These are phyloP conservation scores for Leccinum variicolor DNA, from an alignment of 768 basidiomycete genomes.

Conservation along the genomic window DNA sequence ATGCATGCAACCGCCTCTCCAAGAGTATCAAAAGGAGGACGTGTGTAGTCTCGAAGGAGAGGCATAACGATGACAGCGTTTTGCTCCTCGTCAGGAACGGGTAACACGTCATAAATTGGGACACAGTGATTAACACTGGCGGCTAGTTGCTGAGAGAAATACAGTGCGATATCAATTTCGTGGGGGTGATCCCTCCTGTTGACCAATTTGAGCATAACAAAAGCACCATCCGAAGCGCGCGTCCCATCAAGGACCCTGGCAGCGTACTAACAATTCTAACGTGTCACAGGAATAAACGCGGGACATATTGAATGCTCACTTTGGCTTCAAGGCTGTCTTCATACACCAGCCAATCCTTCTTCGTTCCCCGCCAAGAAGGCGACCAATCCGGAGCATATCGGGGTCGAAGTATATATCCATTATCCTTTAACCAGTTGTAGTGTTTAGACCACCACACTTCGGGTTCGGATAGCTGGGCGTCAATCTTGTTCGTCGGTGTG, in stretches of 20 bases:
- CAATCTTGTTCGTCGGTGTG: background rate
- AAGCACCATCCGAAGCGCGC: conserved; percentile 24
- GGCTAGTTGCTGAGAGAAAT: conserved; percentile 5
- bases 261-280: background rate
- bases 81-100: conserved; percentile 3
- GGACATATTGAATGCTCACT: too few relatives aligned
- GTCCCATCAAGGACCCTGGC: conserved; percentile 27
- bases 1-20: background rate
- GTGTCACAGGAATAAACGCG: too few relatives aligned
- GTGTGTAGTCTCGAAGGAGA: conserved; percentile 19
- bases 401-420: conserved; percentile 11
- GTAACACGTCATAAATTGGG: conserved; percentile 27
- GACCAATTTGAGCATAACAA: conserved; percentile 32
- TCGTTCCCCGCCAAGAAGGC: too few relatives aligned
- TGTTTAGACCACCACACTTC: conserved; percentile 16
- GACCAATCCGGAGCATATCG: too few relatives aligned
- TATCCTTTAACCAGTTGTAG: conserved; percentile 9
- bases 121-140: conserved; percentile 33
- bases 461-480: background rate
- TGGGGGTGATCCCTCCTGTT: conserved; percentile 12
- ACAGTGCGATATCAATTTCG: conserved; percentile 31
- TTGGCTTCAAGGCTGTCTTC: too few relatives aligned
- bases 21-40: background rate
- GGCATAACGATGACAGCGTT: conserved; percentile 34
- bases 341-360: background rate